Percentiles rank a stretch among this genome's conserved stretches.
Evolutionary conservation across 2,329 filamentous ascomycete species (phyloP).

Genomic region (Nemania diffusa): DNA sequence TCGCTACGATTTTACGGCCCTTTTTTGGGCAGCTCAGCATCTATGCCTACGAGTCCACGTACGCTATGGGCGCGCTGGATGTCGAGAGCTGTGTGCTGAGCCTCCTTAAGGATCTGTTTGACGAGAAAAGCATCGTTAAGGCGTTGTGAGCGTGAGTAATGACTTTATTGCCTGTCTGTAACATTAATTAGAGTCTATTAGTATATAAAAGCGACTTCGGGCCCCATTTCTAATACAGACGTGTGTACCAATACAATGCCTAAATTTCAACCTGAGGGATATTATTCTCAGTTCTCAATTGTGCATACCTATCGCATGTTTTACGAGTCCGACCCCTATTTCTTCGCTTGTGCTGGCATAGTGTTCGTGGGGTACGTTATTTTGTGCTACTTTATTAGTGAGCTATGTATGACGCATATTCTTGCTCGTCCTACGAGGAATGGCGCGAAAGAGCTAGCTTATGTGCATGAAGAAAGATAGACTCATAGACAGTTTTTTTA

Average conservation of each 20-base stretch:
- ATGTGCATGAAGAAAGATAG: not conserved
- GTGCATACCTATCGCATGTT: no score
- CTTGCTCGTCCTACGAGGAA: no score
- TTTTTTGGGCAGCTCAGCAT: conserved; percentile 95
- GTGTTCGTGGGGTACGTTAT: no score
- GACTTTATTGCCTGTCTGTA: conserved; percentile 17
- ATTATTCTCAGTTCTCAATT: not conserved
- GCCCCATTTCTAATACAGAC: not conserved
- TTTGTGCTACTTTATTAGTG: no score
- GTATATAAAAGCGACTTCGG: not conserved
- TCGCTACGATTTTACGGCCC: conserved; percentile 81
- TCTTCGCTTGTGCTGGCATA: no score
- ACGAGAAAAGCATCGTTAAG: conserved; percentile 76
- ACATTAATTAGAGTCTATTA: conserved; percentile 23
- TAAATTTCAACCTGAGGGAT: not conserved
- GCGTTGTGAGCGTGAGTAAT: conserved; percentile 56
- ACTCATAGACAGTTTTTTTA: no score
- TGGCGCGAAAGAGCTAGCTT: no score
- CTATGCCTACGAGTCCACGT: conserved; percentile 90
- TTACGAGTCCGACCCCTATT: no score
- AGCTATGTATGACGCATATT: no score
- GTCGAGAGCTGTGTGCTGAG: conserved; percentile 69
- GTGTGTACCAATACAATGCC: not conserved
- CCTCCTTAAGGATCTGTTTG: conserved; percentile 80
- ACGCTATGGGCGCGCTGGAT: conserved; percentile 81